A percentile compares a stretch with the other conserved stretches of the same genome.
Evolutionary conservation across 352 stramenopile genomes (phyloP).

Genomic region (Phytophthora niederhauseri): DNA sequence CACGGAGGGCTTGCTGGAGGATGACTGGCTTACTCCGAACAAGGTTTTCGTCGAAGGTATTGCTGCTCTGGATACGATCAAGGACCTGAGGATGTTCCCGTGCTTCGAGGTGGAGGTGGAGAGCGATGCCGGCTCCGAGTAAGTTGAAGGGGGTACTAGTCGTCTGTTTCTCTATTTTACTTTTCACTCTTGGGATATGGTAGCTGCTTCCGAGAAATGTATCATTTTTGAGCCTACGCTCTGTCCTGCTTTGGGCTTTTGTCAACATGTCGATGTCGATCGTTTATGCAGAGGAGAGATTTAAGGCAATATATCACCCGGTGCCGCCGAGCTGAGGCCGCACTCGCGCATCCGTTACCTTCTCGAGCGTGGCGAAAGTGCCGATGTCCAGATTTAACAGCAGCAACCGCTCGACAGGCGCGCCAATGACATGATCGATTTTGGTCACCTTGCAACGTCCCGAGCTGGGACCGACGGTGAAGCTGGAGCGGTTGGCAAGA

Average conservation of each 20-base stretch:
- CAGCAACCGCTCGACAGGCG: slow-evolving; percentile 1
- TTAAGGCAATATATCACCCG: neutral
- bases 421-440: neutral
- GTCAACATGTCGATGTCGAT: neutral
- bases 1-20: slow-evolving; percentile 64
- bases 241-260: neutral
- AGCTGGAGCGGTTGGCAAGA: neutral
- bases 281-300: neutral
- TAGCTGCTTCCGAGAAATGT: slow-evolving; percentile 30
- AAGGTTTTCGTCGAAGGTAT: slow-evolving; percentile 66
- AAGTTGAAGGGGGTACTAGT: slow-evolving; percentile 3
- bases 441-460: neutral
- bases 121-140: slow-evolving; percentile 17
- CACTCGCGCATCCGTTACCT: slow-evolving; percentile 24
- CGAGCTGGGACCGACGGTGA: neutral
- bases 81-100: slow-evolving; percentile 70
- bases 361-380: neutral
- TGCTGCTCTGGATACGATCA: slow-evolving; percentile 51
- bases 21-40: slow-evolving; percentile 79
- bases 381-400: slow-evolving; percentile 13
- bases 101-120: slow-evolving; percentile 48
- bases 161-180: slow-evolving; percentile 28
- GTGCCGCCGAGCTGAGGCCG: neutral
- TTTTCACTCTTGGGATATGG: slow-evolving; percentile 22
- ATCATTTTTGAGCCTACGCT: slow-evolving; percentile 33